Conservation (phyloP, 805 yeast species). For the Metschnikowia borealis region DNA sequence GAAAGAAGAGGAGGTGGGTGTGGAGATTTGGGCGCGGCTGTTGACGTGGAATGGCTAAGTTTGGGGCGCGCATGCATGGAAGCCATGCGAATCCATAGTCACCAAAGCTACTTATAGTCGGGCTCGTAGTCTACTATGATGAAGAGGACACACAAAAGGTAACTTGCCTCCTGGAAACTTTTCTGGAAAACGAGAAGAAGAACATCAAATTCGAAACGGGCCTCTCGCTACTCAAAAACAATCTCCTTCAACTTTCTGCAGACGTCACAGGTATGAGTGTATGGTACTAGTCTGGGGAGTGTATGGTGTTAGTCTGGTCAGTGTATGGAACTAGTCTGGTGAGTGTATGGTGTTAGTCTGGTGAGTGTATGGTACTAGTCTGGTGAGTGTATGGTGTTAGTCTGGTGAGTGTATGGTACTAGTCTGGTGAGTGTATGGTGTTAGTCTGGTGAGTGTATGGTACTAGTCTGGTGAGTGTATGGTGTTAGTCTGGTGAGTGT, state of each 20-base stretch:
- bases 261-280: conserved; percentile 20
- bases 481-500: too few relatives aligned
- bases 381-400: too few relatives aligned
- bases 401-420: too few relatives aligned
- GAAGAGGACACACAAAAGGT: conserved; percentile 17
- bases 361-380: too few relatives aligned
- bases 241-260: conserved; percentile 25
- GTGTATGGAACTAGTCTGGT: too few relatives aligned
- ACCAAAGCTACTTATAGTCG: too few relatives aligned
- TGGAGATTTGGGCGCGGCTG: conserved; percentile 1
- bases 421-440: too few relatives aligned
- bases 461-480: too few relatives aligned
- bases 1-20: neutral
- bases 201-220: conserved; percentile 33
- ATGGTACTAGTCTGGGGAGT: too few relatives aligned
- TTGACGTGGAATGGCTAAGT: neutral
- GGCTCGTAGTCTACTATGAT: conserved; percentile 4
- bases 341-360: too few relatives aligned
- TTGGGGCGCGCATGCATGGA: conserved; percentile 2
- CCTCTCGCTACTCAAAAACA: conserved; percentile 28
- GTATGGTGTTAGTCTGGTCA: too few relatives aligned
- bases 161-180: neutral
- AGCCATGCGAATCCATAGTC: neutral
- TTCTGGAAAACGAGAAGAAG: conserved; percentile 1
- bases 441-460: too few relatives aligned